Conservation (phyloP, 805 yeast species). For the Zygoascus ofunaensis region DNA sequence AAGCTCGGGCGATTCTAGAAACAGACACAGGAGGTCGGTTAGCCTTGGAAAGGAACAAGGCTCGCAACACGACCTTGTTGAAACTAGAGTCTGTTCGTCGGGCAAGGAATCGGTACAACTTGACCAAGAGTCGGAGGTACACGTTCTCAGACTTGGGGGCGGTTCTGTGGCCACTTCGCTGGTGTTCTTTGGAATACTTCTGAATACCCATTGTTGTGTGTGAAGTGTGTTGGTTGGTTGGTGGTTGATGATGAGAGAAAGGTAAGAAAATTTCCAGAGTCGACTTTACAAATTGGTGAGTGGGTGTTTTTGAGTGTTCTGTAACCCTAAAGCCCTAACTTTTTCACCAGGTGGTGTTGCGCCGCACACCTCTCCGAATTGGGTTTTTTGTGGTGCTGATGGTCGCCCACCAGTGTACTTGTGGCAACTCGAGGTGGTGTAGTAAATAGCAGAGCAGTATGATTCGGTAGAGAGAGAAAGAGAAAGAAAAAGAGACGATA, state of each 20-base stretch:
- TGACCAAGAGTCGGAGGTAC: slow-evolving; percentile 95
- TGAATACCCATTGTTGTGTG: slow-evolving; percentile 78
- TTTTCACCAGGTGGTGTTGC: neutral
- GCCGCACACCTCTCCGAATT: no score
- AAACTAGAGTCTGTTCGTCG: slow-evolving; percentile 98
- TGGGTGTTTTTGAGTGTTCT: slow-evolving; percentile 2
- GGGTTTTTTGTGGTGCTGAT: neutral
- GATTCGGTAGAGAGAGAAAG: no score
- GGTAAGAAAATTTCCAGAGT: slow-evolving; percentile 5
- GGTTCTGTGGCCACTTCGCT: slow-evolving; percentile 89
- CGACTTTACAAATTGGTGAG: neutral
- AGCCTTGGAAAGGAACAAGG: slow-evolving; percentile 94
- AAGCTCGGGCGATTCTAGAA: slow-evolving; percentile 79
- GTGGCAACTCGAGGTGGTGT: no score
- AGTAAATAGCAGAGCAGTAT: no score
- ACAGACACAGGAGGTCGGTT: slow-evolving; percentile 99
- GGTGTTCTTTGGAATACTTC: slow-evolving; percentile 94
- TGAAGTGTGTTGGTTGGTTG: slow-evolving; percentile 5
- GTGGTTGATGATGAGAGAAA: slow-evolving; percentile 1
- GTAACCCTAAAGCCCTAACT: slow-evolving; percentile 6
- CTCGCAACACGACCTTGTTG: slow-evolving; percentile 93
- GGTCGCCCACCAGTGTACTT: neutral
- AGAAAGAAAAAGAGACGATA: no score
- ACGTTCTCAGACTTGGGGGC: slow-evolving; percentile 99
- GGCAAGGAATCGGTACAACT: slow-evolving; percentile 98